Evolutionary conservation across 2,329 filamentous ascomycete genomes (phyloP).

Genomic region (Shiraia sp.): DNA sequence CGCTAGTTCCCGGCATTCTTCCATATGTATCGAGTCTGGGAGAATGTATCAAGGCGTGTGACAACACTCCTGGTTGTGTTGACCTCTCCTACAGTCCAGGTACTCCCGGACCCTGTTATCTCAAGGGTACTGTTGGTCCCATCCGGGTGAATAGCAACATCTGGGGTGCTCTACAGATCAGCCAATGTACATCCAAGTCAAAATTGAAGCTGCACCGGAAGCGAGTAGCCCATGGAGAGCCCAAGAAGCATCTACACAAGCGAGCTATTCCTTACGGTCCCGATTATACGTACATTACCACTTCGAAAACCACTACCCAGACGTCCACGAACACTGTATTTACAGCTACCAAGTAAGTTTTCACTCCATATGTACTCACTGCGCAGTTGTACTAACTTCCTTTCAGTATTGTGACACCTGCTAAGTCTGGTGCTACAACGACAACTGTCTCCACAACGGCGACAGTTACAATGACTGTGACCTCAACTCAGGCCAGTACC

Average conservation of each 20-base stretch:
- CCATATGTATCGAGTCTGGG: constrained; percentile 11
- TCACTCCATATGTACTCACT: too few relatives aligned
- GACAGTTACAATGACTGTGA: constrained; percentile 3
- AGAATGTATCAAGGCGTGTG: constrained; percentile 25
- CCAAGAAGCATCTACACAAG: constrained; percentile 5
- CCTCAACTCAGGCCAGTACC: neutral
- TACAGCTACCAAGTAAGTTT: constrained; percentile 5
- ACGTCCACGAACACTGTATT: neutral
- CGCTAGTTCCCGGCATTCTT: constrained; percentile 11
- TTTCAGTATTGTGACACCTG: constrained; percentile 5
- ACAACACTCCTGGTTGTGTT: constrained; percentile 21
- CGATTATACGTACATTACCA: constrained; percentile 7
- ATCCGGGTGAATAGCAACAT: constrained; percentile 12
- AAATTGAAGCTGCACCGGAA: constrained; percentile 15
- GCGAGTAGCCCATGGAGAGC: constrained; percentile 8
- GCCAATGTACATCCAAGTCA: constrained; percentile 4
- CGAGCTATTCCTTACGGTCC: constrained; percentile 4
- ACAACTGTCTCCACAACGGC: constrained; percentile 4
- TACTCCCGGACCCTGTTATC: constrained; percentile 26
- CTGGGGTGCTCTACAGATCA: constrained; percentile 22
- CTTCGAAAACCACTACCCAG: neutral
- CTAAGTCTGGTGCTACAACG: constrained; percentile 5
- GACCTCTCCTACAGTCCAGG: constrained; percentile 22
- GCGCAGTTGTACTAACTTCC: neutral
- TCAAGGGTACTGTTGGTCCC: constrained; percentile 21